A percentile compares a stretch with the other conserved stretches of the same genome.
Conservation (phyloP, 106 monocot genomes). For the Posidonia australis region DNA sequence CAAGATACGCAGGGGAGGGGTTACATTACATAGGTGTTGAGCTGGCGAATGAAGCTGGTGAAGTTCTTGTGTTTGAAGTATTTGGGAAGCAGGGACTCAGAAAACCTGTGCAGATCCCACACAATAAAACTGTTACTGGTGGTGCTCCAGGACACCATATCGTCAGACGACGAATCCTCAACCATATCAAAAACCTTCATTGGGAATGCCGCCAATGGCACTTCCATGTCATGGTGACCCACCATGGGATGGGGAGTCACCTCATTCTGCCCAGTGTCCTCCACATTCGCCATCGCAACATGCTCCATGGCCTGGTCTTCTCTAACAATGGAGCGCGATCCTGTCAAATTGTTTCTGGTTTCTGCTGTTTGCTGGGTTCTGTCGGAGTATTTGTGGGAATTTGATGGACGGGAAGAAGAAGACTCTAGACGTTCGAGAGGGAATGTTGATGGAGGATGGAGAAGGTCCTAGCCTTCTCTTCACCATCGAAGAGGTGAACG, state of each 20-base stretch:
- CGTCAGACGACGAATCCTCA: conserved; percentile 11
- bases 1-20: not conserved
- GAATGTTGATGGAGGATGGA: too few relatives aligned
- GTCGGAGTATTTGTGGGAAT: too few relatives aligned
- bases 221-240: not conserved
- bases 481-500: too few relatives aligned
- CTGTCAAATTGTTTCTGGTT: too few relatives aligned
- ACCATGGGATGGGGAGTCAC: not conserved
- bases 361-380: too few relatives aligned
- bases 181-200: conserved; percentile 18
- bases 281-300: too few relatives aligned
- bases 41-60: conserved; percentile 16
- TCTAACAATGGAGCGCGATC: too few relatives aligned
- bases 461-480: too few relatives aligned
- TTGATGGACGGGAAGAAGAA: too few relatives aligned
- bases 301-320: too few relatives aligned
- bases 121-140: conserved; percentile 12
- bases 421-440: too few relatives aligned
- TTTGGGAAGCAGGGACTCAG: conserved; percentile 3
- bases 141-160: conserved; percentile 10
- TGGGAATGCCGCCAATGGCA: conserved; percentile 9
- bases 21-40: conserved; percentile 10
- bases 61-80: conserved; percentile 13
- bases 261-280: too few relatives aligned
- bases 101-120: conserved; percentile 13